These are phyloP conservation scores for Aspergillus bridgeri DNA, from an alignment of 495 filamentous ascomycete species.

Conservation along the genomic window DNA sequence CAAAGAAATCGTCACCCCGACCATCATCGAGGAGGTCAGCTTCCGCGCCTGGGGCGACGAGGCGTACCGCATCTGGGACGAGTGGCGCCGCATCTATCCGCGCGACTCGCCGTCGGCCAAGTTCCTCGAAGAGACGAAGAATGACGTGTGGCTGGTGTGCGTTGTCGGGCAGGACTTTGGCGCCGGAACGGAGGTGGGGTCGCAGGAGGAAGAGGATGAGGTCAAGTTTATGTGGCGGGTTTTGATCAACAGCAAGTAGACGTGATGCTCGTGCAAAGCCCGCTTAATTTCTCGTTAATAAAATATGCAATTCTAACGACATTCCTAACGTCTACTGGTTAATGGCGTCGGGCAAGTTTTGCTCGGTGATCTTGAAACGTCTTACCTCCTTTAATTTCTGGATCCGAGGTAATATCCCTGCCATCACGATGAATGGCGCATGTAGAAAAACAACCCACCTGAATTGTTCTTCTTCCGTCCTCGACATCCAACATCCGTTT, in stretches of 20 bases:
- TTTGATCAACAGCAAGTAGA: conserved; percentile 30
- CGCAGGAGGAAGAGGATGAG: conserved; percentile 43
- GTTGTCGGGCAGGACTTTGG: conserved; percentile 82
- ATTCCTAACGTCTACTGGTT: conserved; percentile 1
- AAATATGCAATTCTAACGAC: neutral
- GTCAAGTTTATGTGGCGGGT: conserved; percentile 44
- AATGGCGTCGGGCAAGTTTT: too few species aligned
- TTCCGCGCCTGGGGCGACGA: conserved; percentile 96
- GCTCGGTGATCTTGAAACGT: too few species aligned
- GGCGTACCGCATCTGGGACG: conserved; percentile 90
- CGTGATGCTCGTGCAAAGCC: neutral
- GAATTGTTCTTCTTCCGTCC: too few species aligned
- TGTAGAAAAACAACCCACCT: too few species aligned
- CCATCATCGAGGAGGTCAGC: conserved; percentile 94
- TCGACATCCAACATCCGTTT: too few species aligned
- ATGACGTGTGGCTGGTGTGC: conserved; percentile 82
- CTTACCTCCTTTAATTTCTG: too few species aligned
- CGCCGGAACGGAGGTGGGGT: conserved; percentile 38
- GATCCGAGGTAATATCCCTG: too few species aligned
- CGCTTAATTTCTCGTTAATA: neutral
- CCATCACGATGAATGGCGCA: too few species aligned
- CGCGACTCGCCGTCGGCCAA: conserved; percentile 61
- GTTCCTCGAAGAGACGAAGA: conserved; percentile 61
- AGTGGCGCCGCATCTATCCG: conserved; percentile 86
- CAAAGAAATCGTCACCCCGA: conserved; percentile 96